These are phyloP conservation scores for Paracoccidioides lutzii DNA, from an alignment of 2,329 filamentous ascomycete genomes.

Conservation along the genomic window DNA sequence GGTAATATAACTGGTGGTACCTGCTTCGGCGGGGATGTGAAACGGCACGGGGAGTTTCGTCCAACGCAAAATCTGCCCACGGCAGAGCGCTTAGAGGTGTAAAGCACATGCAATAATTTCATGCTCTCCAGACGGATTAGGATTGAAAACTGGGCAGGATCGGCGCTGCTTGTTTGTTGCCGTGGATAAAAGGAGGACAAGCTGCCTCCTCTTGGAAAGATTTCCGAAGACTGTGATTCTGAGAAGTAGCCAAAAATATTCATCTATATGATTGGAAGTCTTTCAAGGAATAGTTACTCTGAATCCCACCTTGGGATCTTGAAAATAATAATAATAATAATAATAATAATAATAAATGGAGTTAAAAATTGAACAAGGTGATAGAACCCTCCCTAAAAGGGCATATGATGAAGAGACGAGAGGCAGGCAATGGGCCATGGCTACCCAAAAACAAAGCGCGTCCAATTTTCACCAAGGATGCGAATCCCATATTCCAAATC, in stretches of 20 bases:
- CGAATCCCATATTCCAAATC: constrained; percentile 54
- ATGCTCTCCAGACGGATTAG: not conserved
- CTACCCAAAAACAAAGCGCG: constrained; percentile 57
- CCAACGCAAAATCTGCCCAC: not conserved
- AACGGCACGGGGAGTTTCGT: not conserved
- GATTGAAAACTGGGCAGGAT: not conserved
- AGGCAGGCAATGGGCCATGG: not conserved
- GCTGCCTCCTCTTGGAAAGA: no score
- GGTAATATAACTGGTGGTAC: not conserved
- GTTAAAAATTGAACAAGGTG: no score
- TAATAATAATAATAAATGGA: no score
- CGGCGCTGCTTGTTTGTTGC: no score
- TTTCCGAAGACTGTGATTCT: no score
- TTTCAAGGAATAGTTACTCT: no score
- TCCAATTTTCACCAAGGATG: constrained; percentile 62
- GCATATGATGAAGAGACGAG: not conserved
- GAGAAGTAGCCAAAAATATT: no score
- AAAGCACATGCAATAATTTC: not conserved
- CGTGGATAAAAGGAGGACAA: no score
- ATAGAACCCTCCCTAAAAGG: not conserved
- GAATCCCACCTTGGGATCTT: no score
- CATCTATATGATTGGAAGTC: no score
- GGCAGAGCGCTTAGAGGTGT: not conserved
- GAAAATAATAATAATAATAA: no score
- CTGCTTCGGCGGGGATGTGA: not conserved